phyloP scores from a whole-genome alignment of 192 early-diverging fungal species.

The Coemansia interrupta region DNA sequence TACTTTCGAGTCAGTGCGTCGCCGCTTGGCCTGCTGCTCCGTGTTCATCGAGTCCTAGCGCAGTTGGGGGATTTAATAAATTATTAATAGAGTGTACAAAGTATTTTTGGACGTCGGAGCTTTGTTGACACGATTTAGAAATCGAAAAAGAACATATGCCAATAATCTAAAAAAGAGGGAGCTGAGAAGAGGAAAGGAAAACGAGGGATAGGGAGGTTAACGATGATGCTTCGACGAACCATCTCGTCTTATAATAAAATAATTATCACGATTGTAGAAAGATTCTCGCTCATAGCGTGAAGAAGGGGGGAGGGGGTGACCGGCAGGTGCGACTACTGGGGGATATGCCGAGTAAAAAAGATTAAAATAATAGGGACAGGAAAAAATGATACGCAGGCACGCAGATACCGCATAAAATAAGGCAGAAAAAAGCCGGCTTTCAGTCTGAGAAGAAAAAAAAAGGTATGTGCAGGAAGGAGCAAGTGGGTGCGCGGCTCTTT shows the following conservation, averaged over 20 bases:
- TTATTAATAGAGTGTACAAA: slow-evolving; percentile 3
- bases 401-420: slow-evolving; percentile 12
- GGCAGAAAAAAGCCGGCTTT: slow-evolving; percentile 10
- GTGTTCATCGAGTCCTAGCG: slow-evolving; percentile 40
- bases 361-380: slow-evolving; percentile 5
- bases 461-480: slow-evolving; percentile 3
- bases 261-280: slow-evolving; percentile 15
- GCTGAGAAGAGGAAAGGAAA: slow-evolving; percentile 15
- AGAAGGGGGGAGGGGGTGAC: background rate
- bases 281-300: background rate
- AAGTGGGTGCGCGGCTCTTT: slow-evolving; percentile 4
- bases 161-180: slow-evolving; percentile 23
- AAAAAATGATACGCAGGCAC: slow-evolving; percentile 12
- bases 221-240: slow-evolving; percentile 27
- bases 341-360: slow-evolving; percentile 1
- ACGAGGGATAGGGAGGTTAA: slow-evolving; percentile 17
- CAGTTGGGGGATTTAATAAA: background rate
- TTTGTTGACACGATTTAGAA: background rate
- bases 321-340: slow-evolving; percentile 2
- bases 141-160: background rate
- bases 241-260: slow-evolving; percentile 8
- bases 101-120: background rate
- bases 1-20: slow-evolving; percentile 50
- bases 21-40: slow-evolving; percentile 50
- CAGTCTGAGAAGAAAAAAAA: background rate